These are phyloP conservation scores for Endocalyx cinctus DNA, from an alignment of 2,329 filamentous ascomycete genomes.

Conservation along the genomic window DNA sequence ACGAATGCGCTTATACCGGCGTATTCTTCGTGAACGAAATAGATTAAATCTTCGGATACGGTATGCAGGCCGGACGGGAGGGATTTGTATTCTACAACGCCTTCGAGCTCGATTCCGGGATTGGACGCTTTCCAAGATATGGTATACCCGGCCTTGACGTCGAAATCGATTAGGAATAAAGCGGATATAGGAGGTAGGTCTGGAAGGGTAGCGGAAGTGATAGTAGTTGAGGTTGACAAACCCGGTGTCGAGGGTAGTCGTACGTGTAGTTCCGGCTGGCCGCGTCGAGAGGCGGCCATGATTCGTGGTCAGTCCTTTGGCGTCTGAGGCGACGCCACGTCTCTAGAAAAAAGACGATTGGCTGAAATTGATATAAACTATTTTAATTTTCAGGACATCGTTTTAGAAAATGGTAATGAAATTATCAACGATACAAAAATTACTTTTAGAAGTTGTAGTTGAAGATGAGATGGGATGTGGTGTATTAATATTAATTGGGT, in stretches of 20 bases:
- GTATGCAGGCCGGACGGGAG: conserved; percentile 90
- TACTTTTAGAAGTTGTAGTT: no score
- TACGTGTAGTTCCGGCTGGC: conserved; percentile 29
- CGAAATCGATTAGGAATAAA: conserved; percentile 85
- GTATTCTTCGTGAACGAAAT: conserved; percentile 82
- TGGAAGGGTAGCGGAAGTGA: conserved; percentile 29
- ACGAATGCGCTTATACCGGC: conserved; percentile 90
- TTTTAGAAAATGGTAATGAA: no score
- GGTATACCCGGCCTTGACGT: conserved; percentile 87
- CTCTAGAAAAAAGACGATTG: no score
- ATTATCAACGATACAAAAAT: no score
- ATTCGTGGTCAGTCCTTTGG: conserved; percentile 4
- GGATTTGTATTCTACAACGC: conserved; percentile 92
- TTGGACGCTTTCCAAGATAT: conserved; percentile 80
- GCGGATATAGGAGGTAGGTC: conserved; percentile 65
- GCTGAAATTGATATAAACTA: no score
- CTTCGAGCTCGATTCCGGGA: conserved; percentile 70
- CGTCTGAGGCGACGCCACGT: no score
- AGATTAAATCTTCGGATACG: conserved; percentile 82
- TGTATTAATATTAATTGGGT: no score
- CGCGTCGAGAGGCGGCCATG: conserved; percentile 29
- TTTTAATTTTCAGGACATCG: no score
- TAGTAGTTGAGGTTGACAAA: no score
- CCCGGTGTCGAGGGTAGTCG: conserved; percentile 23
- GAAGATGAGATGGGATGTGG: no score